phyloP scores from a whole-genome alignment of 2,329 filamentous ascomycete genomes.

The Epichloe aotearoae region DNA sequence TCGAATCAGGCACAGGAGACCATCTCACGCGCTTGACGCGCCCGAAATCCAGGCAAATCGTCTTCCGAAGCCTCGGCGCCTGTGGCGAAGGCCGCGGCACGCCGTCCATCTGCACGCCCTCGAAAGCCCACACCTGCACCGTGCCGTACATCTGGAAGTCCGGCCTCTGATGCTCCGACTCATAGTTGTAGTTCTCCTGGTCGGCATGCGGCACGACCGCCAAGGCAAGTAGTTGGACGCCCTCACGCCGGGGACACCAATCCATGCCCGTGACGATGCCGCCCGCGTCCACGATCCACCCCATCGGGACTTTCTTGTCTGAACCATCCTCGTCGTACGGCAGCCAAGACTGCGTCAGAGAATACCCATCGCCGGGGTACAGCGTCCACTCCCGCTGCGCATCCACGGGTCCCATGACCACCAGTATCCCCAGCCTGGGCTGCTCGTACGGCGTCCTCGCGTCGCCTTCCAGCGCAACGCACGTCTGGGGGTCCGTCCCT shows the following conservation, averaged over 20 bases:
- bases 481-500: conserved; percentile 5
- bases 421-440: conserved; percentile 15
- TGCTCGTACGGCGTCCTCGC: conserved; percentile 18
- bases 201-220: conserved; percentile 37
- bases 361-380: conserved; percentile 12
- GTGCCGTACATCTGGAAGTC: conserved; percentile 29
- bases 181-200: conserved; percentile 29
- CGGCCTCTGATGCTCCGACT: conserved; percentile 23
- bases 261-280: conserved; percentile 39
- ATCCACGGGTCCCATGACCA: conserved; percentile 20
- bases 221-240: conserved; percentile 37
- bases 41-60: conserved; percentile 37
- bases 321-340: conserved; percentile 15
- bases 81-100: conserved; percentile 21
- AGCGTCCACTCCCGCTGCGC: conserved; percentile 19
- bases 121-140: conserved; percentile 40
- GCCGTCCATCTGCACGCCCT: conserved; percentile 17
- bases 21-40: conserved; percentile 37
- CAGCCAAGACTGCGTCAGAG: conserved; percentile 17
- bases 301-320: conserved; percentile 19
- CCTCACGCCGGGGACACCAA: conserved; percentile 32
- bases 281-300: conserved; percentile 42
- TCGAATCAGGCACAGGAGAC: conserved; percentile 11
- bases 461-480: conserved; percentile 8
- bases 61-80: conserved; percentile 26